Evolutionary conservation across 805 yeast genomes (phyloP).

Genomic region (Ogataea haglerorum): DNA sequence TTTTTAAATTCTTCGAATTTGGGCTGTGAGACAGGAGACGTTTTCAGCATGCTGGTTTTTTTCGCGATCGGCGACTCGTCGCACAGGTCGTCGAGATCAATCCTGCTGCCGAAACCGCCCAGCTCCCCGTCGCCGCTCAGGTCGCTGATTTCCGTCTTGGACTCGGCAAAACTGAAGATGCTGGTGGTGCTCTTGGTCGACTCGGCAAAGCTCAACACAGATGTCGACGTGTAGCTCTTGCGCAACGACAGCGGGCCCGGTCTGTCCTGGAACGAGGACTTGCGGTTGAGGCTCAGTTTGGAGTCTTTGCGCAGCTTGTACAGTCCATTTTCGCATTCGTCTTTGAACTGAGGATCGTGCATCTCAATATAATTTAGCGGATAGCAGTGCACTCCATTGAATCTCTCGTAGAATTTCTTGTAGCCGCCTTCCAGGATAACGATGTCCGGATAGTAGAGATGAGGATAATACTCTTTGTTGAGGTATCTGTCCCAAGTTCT

Average conservation of each 20-base stretch:
- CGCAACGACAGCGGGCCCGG: slow-evolving; percentile 12
- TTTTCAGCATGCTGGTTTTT: slow-evolving; percentile 9
- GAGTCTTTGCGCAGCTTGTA: slow-evolving; percentile 37
- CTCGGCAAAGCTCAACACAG: slow-evolving; percentile 25
- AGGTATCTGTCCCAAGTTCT: slow-evolving; percentile 76
- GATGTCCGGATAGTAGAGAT: slow-evolving; percentile 82
- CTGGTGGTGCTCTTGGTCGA: slow-evolving; percentile 13
- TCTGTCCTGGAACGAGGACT: slow-evolving; percentile 20
- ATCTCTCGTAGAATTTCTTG: slow-evolving; percentile 64
- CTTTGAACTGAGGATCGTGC: slow-evolving; percentile 59
- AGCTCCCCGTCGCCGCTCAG: slow-evolving; percentile 19
- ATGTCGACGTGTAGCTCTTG: slow-evolving; percentile 18
- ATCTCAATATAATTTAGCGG: slow-evolving; percentile 84
- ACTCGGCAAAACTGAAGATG: slow-evolving; percentile 5
- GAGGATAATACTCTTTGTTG: slow-evolving; percentile 76
- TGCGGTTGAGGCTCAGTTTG: slow-evolving; percentile 28
- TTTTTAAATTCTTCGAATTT: not conserved
- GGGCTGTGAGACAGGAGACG: slow-evolving; percentile 3
- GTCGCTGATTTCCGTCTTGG: not conserved
- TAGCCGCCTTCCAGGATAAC: slow-evolving; percentile 91
- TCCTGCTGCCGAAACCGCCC: slow-evolving; percentile 25
- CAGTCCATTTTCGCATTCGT: slow-evolving; percentile 42
- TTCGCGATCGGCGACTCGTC: slow-evolving; percentile 22
- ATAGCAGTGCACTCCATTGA: slow-evolving; percentile 51
- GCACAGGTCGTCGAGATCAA: slow-evolving; percentile 26